Evolutionary conservation across 106 monocot species (phyloP), one percentile per base, ranked within the genome.

Genomic region (Dactylorhiza incarnata): DNA sequence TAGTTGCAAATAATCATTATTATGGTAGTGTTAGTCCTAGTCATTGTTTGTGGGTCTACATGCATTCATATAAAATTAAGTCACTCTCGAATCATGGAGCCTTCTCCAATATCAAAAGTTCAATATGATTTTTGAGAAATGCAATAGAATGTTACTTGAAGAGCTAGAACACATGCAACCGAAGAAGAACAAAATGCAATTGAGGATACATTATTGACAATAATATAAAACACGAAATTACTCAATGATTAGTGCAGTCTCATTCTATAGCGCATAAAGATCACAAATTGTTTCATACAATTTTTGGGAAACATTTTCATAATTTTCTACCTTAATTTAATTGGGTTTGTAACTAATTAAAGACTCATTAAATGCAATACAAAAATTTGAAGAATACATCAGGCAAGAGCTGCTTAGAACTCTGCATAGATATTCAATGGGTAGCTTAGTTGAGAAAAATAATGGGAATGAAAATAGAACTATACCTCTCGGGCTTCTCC

Each of bases 401-500:
- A 47, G 14, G 15, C 45, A 75, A 45, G 58, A 25, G 65, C 24
- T 65, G 29, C 29, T 65, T 29, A 65, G 37, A 37, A 37, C 0
- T 37, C 13, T 29, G 11, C 16, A 51, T 61, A 74, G 13, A 37
- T 17, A 69, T 29, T 65, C 14, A 3, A 70, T 8, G 16, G 49
- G 23, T 37, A 71, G 61, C 51, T 50, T 44, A 10, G 9, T 20
- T 72, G 25, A 74, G 22, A 49, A 56, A 70, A 48, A 78, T 45
- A 22, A 59, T 45, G 14, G 53, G 48, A 44, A 48, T 69, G 63
- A 13, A 55, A 83, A 53, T 29, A 37, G 48, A 45, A 58, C 50
- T 75, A 72, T 89, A 99, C 99, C 85, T 63, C 78, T 72, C 86
- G 87, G 52, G 97, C 91, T 91, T 94, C 97, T 61, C 91, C 94